A percentile compares a stretch with the other conserved stretches of the same genome.
Evolutionary conservation across 495 filamentous ascomycete species (phyloP).

Genomic region (Lophium mytilinum): DNA sequence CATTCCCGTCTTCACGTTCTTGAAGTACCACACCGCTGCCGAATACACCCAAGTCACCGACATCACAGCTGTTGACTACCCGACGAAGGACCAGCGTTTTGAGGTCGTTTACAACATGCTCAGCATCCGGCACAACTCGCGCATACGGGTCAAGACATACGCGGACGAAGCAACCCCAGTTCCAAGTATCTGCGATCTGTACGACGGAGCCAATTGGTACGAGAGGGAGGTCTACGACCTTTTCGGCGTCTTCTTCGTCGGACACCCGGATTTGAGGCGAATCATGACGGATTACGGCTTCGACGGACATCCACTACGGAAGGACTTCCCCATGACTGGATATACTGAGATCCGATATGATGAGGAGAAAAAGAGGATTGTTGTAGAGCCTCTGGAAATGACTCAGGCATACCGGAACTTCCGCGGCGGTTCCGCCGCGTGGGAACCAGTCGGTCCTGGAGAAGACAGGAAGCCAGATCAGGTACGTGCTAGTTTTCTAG

Average conservation of each 20-base stretch:
- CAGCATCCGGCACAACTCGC: conserved; percentile 88
- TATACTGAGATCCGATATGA: conserved; percentile 98
- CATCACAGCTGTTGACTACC: conserved; percentile 93
- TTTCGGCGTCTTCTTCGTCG: conserved; percentile 94
- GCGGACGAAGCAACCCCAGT: conserved; percentile 95
- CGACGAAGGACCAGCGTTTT: conserved; percentile 86
- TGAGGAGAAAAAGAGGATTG: conserved; percentile 99
- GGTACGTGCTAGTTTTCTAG: conserved; percentile 34
- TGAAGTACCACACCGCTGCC: conserved; percentile 95
- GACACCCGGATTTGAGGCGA: conserved; percentile 89
- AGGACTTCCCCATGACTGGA: conserved; percentile 96
- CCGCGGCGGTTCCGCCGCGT: conserved; percentile 51
- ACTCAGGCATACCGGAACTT: conserved; percentile 99
- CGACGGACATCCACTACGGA: conserved; percentile 92
- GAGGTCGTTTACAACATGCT: conserved; percentile 98
- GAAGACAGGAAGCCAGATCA: conserved; percentile 71
- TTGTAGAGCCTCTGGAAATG: conserved; percentile 92
- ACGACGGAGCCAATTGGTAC: conserved; percentile 97
- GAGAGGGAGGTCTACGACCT: conserved; percentile 97
- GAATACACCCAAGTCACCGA: conserved; percentile 91
- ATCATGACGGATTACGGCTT: conserved; percentile 99
- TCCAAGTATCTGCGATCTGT: conserved; percentile 75
- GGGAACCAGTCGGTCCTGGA: conserved; percentile 89
- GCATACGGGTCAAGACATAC: conserved; percentile 98
- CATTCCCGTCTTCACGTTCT: conserved; percentile 84